A percentile compares a stretch with the other conserved stretches of the same genome.
Conservation (phyloP, 768 basidiomycete species). For the Auriscalpium orientale region DNA sequence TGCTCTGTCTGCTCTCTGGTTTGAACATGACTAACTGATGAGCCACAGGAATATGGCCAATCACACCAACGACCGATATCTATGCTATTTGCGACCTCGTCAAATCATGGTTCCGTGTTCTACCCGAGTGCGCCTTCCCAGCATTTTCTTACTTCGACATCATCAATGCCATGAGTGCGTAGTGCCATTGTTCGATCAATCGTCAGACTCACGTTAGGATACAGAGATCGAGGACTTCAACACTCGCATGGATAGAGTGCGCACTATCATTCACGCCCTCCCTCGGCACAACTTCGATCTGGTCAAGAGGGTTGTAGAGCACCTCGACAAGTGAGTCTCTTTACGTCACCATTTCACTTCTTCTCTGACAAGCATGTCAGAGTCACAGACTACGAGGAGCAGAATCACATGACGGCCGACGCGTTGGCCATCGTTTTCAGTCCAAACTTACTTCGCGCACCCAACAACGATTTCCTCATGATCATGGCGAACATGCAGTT, state of each 20-base stretch:
- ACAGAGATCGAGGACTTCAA: constrained; percentile 67
- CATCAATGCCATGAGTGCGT: constrained; percentile 62
- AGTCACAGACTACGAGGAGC: constrained; percentile 83
- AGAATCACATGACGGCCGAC: constrained; percentile 86
- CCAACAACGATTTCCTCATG: constrained; percentile 69
- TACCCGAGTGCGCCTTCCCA: constrained; percentile 78
- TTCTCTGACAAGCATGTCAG: constrained; percentile 26
- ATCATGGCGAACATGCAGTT: constrained; percentile 67
- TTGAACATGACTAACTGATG: background rate
- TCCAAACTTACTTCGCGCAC: constrained; percentile 70
- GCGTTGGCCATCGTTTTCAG: constrained; percentile 82
- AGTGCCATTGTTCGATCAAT: background rate
- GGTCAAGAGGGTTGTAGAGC: constrained; percentile 72
- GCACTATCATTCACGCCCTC: constrained; percentile 58
- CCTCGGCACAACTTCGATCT: constrained; percentile 72
- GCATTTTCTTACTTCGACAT: constrained; percentile 57
- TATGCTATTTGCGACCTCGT: constrained; percentile 79
- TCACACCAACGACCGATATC: constrained; percentile 57
- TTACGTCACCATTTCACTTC: background rate
- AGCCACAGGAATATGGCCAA: constrained; percentile 48
- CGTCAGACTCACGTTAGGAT: background rate
- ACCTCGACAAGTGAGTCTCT: constrained; percentile 60
- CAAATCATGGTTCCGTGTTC: constrained; percentile 78
- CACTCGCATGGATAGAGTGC: constrained; percentile 53
- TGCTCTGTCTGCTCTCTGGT: background rate